Evolutionary conservation across 495 filamentous ascomycete genomes (phyloP), one percentile per base, ranked within the genome.

Genomic region (Acidomyces sp.): DNA sequence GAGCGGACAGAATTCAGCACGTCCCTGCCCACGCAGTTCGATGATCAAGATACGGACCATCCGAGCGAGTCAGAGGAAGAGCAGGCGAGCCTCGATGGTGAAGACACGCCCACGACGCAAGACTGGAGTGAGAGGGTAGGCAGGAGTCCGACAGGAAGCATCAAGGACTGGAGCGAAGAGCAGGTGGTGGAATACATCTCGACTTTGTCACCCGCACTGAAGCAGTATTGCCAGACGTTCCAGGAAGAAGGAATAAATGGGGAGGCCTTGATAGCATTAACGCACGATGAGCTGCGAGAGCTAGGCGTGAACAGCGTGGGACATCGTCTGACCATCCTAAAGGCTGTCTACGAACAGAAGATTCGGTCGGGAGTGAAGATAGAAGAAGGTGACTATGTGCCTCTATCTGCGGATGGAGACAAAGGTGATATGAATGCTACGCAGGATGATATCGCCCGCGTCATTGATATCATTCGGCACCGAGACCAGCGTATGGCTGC

Each of bases 261-360:
- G 34, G 85, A 95, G 56, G 88, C 83, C 29, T 66, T 97, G 37
- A 71, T 96, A 46, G 84, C 82, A 23, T 63, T 97, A 38, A 78
- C 80, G 46, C 90, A 96, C 59, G 83, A 90, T 32, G 88, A 95
- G 53, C 64, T 97, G 55, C 93, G 86, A 60, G 80, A 93, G 55
- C 88, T 97, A 76, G 85, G 85, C 27, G 78, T 97, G 49, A 66
- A 68, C 37, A 94, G 88, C 58, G 82, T 94, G 26, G 90, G 90
- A 3, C 90, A 97, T 61, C 78, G 90, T 20, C 68, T 97, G 44
- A 93, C 87, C 2, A 90, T 97, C 29, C 68, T 97, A 34, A 95
- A 94, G 63, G 81, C 72, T 46, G 84, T 96, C 25, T 97, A 94
- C 60, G 86, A 95, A 54, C 74, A 85, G 48, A 97, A 97, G 64